These are phyloP conservation scores for Aspergillus carlsbadensis DNA, from an alignment of 495 filamentous ascomycete species.

Conservation along the genomic window DNA sequence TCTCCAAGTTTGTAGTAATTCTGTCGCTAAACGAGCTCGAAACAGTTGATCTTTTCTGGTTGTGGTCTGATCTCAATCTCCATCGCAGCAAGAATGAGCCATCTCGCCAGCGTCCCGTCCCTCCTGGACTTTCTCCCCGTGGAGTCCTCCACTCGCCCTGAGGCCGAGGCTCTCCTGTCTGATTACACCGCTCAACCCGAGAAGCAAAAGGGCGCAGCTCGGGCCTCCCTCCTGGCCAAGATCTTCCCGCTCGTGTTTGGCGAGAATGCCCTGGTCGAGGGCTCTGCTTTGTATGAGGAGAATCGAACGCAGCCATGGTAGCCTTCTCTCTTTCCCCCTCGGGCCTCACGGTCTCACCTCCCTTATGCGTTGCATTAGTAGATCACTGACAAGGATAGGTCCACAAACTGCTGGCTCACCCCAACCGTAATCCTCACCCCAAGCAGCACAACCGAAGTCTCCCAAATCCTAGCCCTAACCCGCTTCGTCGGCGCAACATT, in stretches of 20 bases:
- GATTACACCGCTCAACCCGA: not conserved
- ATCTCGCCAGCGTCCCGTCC: not conserved
- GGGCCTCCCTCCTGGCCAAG: not conserved
- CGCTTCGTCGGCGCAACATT: slow-evolving; percentile 3
- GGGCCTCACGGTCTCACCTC: too few species aligned
- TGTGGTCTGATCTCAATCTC: not conserved
- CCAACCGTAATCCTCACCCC: slow-evolving; percentile 13
- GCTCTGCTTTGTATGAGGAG: slow-evolving; percentile 1
- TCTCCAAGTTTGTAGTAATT: too few species aligned
- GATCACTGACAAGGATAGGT: not conserved
- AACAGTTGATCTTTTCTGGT: too few species aligned
- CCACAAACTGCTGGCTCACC: slow-evolving; percentile 11
- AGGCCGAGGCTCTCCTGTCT: slow-evolving; percentile 2
- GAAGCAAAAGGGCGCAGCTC: slow-evolving; percentile 2
- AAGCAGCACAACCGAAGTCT: not conserved
- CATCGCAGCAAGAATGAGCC: not conserved
- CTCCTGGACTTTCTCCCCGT: not conserved
- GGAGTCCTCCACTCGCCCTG: not conserved
- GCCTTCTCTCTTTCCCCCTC: not conserved
- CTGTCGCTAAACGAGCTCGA: not conserved
- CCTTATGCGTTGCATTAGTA: not conserved
- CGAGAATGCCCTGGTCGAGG: slow-evolving; percentile 6
- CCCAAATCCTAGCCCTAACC: slow-evolving; percentile 2
- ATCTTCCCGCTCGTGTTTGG: slow-evolving; percentile 12
- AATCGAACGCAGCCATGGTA: slow-evolving; percentile 4